Base-by-base conservation (phyloP, 2,329 filamentous ascomycete genomes). In the Calonectria pseudoreteaudii region DNA sequence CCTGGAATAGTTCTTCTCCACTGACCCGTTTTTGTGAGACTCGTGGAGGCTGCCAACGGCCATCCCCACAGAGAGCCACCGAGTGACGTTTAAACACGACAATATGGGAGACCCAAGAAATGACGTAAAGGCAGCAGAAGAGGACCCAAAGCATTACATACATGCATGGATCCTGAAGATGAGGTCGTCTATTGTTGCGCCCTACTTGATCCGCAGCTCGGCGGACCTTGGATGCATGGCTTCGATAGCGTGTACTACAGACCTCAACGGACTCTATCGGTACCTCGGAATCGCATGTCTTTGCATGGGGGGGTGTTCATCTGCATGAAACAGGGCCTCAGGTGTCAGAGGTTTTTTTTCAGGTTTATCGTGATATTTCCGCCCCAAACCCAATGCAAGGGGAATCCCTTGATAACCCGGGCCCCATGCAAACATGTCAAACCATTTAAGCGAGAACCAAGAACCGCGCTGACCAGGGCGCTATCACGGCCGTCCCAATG, bases 381-480 rank as follows among this genome's bases (percentile, higher is more conserved):
- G 56, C 56, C 34, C 56, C 56, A 62, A 62, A 62, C 34, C 56
- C 56, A 26, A 62, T 62, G 56, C 56, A 62, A 62, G 56, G 56
- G 56, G 34, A 62, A 38, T 36, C 56, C 56, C 56, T 62, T 28
- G 56, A 62, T 38, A 62, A 14, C 34, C 38, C 38, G 23, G 56
- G 26, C 34, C 56, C 56, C 26, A 38, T 26, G 56, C n/a, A 28
- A 30, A 28, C 36, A 62, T 62, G 56, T 5, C 56, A 62, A 62
- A 62, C 56, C 34, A 62, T 44, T 41, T 62, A 62, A 41, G 56
- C 56, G 56, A 26, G 38, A 62, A 62, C 8, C 14, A 16, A 20
- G 56, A 62, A 41, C 38, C n/a, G 52, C 4, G 16, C 28, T 11
- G 16, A 34, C 28, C 7, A 34, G 56, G 56, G 34, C 23, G 26